Evolutionary conservation across 176 grass and related monocot species (phyloP).

Genomic region (Aegilops bicornis): DNA sequence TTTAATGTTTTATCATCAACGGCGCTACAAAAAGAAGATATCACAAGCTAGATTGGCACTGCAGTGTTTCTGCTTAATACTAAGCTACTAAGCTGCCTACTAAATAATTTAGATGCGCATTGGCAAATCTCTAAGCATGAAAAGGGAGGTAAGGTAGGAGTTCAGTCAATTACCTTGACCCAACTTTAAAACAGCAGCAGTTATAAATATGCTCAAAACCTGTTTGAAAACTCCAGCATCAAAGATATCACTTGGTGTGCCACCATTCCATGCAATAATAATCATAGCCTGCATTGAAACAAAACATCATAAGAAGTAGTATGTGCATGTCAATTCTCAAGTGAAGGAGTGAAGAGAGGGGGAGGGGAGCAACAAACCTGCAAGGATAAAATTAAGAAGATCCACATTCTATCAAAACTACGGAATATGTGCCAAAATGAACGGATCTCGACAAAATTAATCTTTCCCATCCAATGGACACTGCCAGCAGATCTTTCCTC

Average conservation of each 20-base stretch:
- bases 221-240: constrained; percentile 86
- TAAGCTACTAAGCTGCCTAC: neutral
- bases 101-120: neutral
- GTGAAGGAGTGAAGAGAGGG: neutral
- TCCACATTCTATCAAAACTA: constrained; percentile 99
- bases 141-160: neutral
- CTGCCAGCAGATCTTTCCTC: constrained; percentile 44
- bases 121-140: neutral
- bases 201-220: constrained; percentile 97
- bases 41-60: neutral
- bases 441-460: constrained; percentile 99
- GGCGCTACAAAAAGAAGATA: neutral
- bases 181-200: constrained; percentile 86
- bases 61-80: neutral
- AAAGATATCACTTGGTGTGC: constrained; percentile 85
- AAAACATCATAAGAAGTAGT: constrained; percentile 30
- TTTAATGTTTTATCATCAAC: neutral
- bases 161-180: constrained; percentile 63
- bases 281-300: constrained; percentile 73
- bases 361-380: constrained; percentile 55
- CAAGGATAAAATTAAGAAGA: constrained; percentile 90
- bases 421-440: constrained; percentile 98
- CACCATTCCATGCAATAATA: constrained; percentile 97
- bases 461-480: constrained; percentile 87
- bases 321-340: constrained; percentile 10